Evolutionary conservation across 2,329 filamentous ascomycete species (phyloP), one percentile per base, ranked within the genome.

Genomic region (Meredithiella fracta): DNA sequence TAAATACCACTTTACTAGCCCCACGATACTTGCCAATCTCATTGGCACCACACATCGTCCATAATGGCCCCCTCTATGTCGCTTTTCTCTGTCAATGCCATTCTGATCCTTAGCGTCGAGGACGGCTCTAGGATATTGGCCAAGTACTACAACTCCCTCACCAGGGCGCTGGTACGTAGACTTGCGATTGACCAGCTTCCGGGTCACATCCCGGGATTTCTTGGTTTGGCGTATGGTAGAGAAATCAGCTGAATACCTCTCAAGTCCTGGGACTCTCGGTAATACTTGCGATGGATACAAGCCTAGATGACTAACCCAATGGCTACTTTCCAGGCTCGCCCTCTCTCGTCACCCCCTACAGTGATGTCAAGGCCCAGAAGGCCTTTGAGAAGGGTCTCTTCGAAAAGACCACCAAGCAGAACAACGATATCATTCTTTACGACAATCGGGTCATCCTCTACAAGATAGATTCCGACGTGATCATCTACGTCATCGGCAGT

Each of bases 401-500:
- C 59, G 84, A 95, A 65, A 97, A 98, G 78, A 97, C 92, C 15
- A 84, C 86, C 62, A 98, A 97, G 76, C 88, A 94, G 72, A 90
- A 81, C 14, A 88, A 85, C 63, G 92, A 97, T 72, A 92, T 98
- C 64, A 94, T 98, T 63, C 80, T 98, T 56, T 97, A 96, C 72
- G 92, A 98, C 72, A 94, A 94, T 72, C 82, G 88, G 64, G 85
- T 98, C 60, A 88, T 97, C 56, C 83, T 97, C 54, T 98, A 96
- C 77, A 98, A 98, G 80, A 85, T 85, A 73, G 92, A 98, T 74
- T 89, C 86, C 63, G 92, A 98, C 69, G 86, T 97, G 57, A 96
- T 96, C 85, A 80, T 81, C 66, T 97, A 97, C 68, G 85, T 97
- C 25, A 86, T 98, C 9, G 91, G 91, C 61, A 82, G 83, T 55